Evolutionary conservation across 2,329 filamentous ascomycete genomes (phyloP).

Genomic region (Aspergillus sp.): DNA sequence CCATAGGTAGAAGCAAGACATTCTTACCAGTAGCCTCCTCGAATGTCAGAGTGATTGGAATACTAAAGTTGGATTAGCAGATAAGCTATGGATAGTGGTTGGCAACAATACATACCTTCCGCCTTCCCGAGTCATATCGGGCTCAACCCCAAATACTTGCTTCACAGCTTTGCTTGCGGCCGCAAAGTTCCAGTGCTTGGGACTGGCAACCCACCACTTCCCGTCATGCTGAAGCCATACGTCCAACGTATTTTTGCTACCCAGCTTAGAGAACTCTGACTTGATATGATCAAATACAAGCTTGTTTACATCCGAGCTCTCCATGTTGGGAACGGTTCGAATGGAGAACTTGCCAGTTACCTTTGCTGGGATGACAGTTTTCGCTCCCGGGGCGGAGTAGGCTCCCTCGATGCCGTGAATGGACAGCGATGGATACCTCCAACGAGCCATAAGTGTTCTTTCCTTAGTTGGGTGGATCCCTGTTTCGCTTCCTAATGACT

Average conservation of each 20-base stretch:
- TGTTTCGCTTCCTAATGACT: constrained; percentile 86
- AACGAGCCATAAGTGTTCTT: constrained; percentile 88
- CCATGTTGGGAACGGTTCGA: constrained; percentile 96
- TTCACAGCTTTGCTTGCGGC: constrained; percentile 95
- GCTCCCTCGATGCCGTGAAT: constrained; percentile 94
- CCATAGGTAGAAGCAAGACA: constrained; percentile 92
- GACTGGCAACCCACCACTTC: constrained; percentile 98
- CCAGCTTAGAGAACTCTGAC: constrained; percentile 79
- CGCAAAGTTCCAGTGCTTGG: constrained; percentile 98
- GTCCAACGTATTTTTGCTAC: constrained; percentile 88
- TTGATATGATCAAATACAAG: constrained; percentile 81
- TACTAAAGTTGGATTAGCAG: constrained; percentile 57
- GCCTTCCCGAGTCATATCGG: constrained; percentile 94
- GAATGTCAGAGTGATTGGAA: constrained; percentile 94
- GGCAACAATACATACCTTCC: constrained; percentile 62
- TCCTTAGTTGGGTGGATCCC: constrained; percentile 88
- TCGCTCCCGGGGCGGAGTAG: constrained; percentile 88
- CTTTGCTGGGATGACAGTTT: constrained; percentile 98
- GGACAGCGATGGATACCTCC: constrained; percentile 91
- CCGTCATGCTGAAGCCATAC: constrained; percentile 82
- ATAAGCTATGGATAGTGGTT: constrained; percentile 2
- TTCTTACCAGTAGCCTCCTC: constrained; percentile 98
- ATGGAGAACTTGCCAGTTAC: constrained; percentile 98
- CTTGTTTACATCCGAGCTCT: constrained; percentile 83
- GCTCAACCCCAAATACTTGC: constrained; percentile 88